Conservation (phyloP, 805 yeast genomes). For the Scheffersomyces spartinae region DNA sequence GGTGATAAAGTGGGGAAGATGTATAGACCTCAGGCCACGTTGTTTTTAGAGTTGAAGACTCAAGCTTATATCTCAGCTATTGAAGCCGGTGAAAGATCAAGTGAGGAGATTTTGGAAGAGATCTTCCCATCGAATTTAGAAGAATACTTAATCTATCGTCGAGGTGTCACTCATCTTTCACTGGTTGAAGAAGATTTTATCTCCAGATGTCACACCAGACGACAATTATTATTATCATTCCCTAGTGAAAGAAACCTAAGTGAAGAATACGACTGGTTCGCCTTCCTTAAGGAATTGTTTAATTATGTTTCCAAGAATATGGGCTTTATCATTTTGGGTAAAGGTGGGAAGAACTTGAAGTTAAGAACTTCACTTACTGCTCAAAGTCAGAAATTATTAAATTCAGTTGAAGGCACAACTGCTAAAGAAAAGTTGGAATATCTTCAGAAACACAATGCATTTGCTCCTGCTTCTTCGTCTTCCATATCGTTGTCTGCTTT, state of each 20-base stretch:
- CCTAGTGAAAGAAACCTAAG: conserved; percentile 41
- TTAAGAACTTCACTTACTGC: conserved; percentile 34
- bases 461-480: no score
- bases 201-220: conserved; percentile 59
- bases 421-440: no score
- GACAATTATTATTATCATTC: conserved; percentile 42
- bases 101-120: conserved; percentile 58
- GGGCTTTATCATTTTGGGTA: conserved; percentile 65
- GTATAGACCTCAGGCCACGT: conserved; percentile 67
- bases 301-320: conserved; percentile 70
- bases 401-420: background rate
- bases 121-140: conserved; percentile 62
- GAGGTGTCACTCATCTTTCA: conserved; percentile 34
- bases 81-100: conserved; percentile 49
- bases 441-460: no score
- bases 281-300: conserved; percentile 65
- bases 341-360: conserved; percentile 19
- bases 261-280: conserved; percentile 77
- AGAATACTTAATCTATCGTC: conserved; percentile 20
- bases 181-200: conserved; percentile 77
- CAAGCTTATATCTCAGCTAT: conserved; percentile 90
- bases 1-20: conserved; percentile 43
- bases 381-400: conserved; percentile 37
- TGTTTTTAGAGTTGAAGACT: conserved; percentile 81
- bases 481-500: no score